Conservation (phyloP, 1,284 basidiomycete genomes). For the Cutaneotrichosporon daszewskae region DNA sequence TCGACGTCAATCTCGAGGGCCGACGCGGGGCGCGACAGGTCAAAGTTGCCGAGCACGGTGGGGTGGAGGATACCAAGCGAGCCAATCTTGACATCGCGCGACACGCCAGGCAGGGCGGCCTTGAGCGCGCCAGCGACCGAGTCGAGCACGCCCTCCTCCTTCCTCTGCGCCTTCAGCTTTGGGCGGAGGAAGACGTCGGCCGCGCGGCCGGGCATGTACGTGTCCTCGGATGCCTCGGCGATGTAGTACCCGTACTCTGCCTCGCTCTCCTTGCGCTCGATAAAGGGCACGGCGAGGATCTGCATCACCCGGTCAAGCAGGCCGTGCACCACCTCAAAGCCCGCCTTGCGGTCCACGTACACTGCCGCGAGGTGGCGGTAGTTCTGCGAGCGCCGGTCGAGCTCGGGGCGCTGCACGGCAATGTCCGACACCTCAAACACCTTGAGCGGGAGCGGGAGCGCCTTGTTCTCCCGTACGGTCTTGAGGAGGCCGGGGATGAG, state of each 20-base stretch:
- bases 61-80: conserved; percentile 85
- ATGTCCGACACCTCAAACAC: conserved; percentile 94
- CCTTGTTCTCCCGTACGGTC: conserved; percentile 92
- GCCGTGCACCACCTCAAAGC: conserved; percentile 95
- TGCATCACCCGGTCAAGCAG: conserved; percentile 91
- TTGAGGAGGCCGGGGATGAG: conserved; percentile 93
- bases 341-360: conserved; percentile 93
- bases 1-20: conserved; percentile 90
- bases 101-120: conserved; percentile 33
- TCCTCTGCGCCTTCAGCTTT: conserved; percentile 47
- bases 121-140: conserved; percentile 45
- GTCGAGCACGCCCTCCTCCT: conserved; percentile 56
- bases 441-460: conserved; percentile 83
- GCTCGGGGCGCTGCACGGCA: conserved; percentile 72
- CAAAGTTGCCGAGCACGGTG: conserved; percentile 81
- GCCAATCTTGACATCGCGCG: conserved; percentile 67
- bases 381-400: conserved; percentile 82
- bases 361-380: conserved; percentile 80
- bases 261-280: conserved; percentile 57
- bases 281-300: conserved; percentile 81
- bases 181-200: conserved; percentile 83
- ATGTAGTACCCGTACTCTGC: conserved; percentile 82
- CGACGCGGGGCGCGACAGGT: conserved; percentile 92
- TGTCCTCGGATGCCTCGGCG: conserved; percentile 76
- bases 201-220: conserved; percentile 91